Base-by-base conservation (phyloP, 1,284 basidiomycete genomes). In the Ganoderma resinaceum region DNA sequence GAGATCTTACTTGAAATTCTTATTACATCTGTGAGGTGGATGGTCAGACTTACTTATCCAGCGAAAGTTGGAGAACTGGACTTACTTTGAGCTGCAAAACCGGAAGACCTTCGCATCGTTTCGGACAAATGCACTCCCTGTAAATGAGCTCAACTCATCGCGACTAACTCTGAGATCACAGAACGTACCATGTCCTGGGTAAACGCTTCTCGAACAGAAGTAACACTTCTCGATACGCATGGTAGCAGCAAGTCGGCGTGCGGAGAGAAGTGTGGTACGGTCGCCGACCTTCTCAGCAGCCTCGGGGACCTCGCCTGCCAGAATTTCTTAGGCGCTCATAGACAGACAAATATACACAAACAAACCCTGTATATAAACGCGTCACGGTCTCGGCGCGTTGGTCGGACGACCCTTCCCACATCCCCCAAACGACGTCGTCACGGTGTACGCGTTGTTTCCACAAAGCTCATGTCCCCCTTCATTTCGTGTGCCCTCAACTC, bases 31-130 rank as follows among this genome's bases (percentile, higher is more conserved):
- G 69, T 49, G 65, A 33, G 62, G 43, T 1, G 20, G 63, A 23
- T 38, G 42, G 9, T 74, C 23, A 77, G 70, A 65, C 63, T 11
- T 6, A 65, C 63, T 11, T 6, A 11, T 20, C 11, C 20, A 29
- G 23, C 55, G 66, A 61, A 33, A 59, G 33, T 9, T 12, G 18
- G 43, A 40, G 33, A 66, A 59, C 40, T 63, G 62, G 16, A 79
- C 91, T 77, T 76, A 99, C 93, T 98, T 98, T 78, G 95, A 96
- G 18, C 95, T 94, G 81, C 97, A 99, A 82, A 99, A 98, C 63
- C 96, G 87, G 83, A 98, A 99, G 71, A 95, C 91, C 84, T 99
- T 98, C 66, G 95, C 90, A 82, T 99, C 97, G 81, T 99, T 99
- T 72, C 97, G 87, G 68, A 99, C 97, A 78, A 99, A 99, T 66